phyloP scores from a whole-genome alignment of 2,329 filamentous ascomycete species.

The Cladophialophora psammophila region DNA sequence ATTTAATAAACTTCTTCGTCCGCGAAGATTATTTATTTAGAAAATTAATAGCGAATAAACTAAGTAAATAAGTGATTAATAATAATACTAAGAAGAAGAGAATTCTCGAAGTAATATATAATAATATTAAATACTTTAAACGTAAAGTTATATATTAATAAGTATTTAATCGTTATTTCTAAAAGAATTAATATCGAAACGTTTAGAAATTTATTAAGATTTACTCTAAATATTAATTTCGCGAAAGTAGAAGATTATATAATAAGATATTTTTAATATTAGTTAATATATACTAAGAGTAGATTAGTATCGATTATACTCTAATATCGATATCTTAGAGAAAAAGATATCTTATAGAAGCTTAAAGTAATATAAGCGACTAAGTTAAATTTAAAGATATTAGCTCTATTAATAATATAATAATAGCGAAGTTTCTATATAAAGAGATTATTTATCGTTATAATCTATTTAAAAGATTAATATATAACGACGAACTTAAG shows the following conservation, averaged over 20 bases:
- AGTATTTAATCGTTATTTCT: no score
- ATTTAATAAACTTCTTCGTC: no score
- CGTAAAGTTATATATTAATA: no score
- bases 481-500: neutral
- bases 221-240: neutral
- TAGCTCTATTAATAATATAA: neutral
- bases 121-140: neutral
- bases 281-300: neutral
- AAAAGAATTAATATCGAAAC: neutral
- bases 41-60: no score
- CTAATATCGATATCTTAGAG: neutral
- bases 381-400: neutral
- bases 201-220: neutral
- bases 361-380: neutral
- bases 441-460: constrained; percentile 1
- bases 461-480: neutral
- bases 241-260: neutral
- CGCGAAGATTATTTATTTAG: no score
- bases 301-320: neutral
- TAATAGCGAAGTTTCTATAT: constrained; percentile 6
- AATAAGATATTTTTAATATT: neutral
- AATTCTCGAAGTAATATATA: neutral
- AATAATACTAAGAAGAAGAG: no score
- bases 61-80: no score
- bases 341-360: constrained; percentile 5